Conservation (phyloP, 2,329 filamentous ascomycete species). For the Sordariomycetes sp. region DNA sequence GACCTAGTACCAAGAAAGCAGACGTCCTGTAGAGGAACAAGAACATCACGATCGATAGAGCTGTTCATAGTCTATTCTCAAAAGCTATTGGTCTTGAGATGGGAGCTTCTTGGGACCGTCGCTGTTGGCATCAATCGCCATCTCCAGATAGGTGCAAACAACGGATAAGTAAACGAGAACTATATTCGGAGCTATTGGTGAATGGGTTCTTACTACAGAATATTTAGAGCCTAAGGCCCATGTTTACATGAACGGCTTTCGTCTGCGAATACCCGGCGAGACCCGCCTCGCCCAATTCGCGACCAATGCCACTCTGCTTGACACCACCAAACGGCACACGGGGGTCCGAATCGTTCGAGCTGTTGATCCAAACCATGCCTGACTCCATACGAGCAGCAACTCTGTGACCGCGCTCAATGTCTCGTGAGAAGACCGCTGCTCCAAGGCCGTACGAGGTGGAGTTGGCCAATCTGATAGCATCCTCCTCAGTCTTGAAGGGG, state of each 20-base stretch:
- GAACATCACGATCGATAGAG: too few relatives aligned
- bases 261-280: conserved; percentile 25
- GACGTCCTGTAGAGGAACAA: too few relatives aligned
- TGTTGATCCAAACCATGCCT: conserved; percentile 30
- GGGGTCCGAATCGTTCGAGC: conserved; percentile 11
- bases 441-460: conserved; percentile 42
- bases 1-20: too few relatives aligned
- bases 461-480: conserved; percentile 13
- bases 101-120: too few relatives aligned
- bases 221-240: too few relatives aligned
- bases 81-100: too few relatives aligned
- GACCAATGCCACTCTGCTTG: conserved; percentile 50
- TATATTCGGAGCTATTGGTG: too few relatives aligned
- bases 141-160: too few relatives aligned
- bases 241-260: conserved; percentile 19
- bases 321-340: conserved; percentile 29
- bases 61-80: too few relatives aligned
- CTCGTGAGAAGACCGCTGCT: conserved; percentile 42
- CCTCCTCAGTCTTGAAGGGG: conserved; percentile 11
- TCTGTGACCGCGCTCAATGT: conserved; percentile 27
- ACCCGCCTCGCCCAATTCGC: conserved; percentile 33
- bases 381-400: conserved; percentile 39
- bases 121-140: too few relatives aligned
- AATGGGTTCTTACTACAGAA: conserved; percentile 4
- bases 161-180: too few relatives aligned